phyloP scores from a whole-genome alignment of 23 red algal species.

The Gracilaria domingensis region DNA sequence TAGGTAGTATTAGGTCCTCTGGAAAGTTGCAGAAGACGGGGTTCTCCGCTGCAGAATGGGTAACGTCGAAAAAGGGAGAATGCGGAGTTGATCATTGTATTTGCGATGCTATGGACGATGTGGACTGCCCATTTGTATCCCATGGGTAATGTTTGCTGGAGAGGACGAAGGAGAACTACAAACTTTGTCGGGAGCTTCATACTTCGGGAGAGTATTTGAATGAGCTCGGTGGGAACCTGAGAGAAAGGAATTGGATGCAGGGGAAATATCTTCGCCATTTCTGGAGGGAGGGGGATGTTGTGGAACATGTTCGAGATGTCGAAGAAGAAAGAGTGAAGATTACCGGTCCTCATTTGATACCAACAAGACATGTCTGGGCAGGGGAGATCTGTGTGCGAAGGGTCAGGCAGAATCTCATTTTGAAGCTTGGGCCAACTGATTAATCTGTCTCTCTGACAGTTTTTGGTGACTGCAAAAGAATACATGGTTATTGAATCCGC shows the following conservation, averaged over 20 bases:
- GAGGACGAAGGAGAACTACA: background rate
- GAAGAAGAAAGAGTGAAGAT: too few species aligned
- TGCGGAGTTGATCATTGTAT: background rate
- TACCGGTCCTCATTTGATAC: too few species aligned
- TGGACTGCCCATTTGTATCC: too few species aligned
- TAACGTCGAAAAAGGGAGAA: background rate
- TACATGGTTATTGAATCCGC: too few species aligned
- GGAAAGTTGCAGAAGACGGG: background rate
- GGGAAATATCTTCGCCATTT: background rate
- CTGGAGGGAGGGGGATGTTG: too few species aligned
- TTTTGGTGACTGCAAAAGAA: too few species aligned
- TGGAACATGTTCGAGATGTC: background rate
- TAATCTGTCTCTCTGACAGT: too few species aligned
- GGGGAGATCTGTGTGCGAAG: too few species aligned
- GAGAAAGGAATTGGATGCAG: background rate
- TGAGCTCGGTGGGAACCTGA: background rate
- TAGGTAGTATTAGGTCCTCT: background rate
- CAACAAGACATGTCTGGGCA: too few species aligned
- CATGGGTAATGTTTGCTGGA: background rate
- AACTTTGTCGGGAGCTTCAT: background rate
- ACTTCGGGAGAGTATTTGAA: background rate
- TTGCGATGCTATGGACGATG: background rate
- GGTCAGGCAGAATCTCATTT: too few species aligned
- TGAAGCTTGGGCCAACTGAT: too few species aligned
- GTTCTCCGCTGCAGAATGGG: background rate